Base-by-base conservation (phyloP, 2,329 filamentous ascomycete species). In the Diaporthe vaccinii region DNA sequence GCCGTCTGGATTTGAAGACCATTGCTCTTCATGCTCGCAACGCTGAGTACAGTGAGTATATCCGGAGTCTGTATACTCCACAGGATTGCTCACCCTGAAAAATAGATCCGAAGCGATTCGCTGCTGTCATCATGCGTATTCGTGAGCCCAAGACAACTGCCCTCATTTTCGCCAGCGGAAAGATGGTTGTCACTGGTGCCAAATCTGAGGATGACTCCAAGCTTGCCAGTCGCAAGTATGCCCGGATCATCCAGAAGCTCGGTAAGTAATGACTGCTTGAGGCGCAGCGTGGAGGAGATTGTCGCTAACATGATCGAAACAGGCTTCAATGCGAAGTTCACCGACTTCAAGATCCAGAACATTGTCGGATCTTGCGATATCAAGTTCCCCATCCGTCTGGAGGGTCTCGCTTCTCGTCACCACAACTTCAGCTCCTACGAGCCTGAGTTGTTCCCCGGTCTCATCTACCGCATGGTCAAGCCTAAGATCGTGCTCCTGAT, bases 381-480 rank as follows among this genome's bases (percentile, higher is more conserved):
- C 90, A 98, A 98, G 90, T 99, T 99, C 87, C 97, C 97, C 72
- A 98, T 99, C 80, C 95, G 97, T 79, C 90, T 99, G 75, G 97
- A 98, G 85, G 97, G 97, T 86, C 89, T 99, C 83, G 97, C 97
- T 22, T 97, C 94, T 80, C 95, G 96, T 86, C 97, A 99, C 90
- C 96, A 98, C 90, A 98, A 98, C 88, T 99, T 98, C 92, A 97
- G 95, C 86, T 98, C 96, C 75, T 99, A 99, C 86, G 97, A 99
- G 86, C 97, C 97, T 79, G 97, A 99, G 84, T 86, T 99, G 84
- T 99, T 98, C 91, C 97, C 97, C 82, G 97, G 97, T 91, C 93
- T 99, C 71, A 99, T 99, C 87, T 99, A 99, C 87, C 95, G 97
- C 84, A 99, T 99, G 97, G 98, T 98, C 90, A 98, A 98, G 90